Base-by-base conservation (phyloP, 2,329 filamentous ascomycete species). In the Penicillium brevicompactum region DNA sequence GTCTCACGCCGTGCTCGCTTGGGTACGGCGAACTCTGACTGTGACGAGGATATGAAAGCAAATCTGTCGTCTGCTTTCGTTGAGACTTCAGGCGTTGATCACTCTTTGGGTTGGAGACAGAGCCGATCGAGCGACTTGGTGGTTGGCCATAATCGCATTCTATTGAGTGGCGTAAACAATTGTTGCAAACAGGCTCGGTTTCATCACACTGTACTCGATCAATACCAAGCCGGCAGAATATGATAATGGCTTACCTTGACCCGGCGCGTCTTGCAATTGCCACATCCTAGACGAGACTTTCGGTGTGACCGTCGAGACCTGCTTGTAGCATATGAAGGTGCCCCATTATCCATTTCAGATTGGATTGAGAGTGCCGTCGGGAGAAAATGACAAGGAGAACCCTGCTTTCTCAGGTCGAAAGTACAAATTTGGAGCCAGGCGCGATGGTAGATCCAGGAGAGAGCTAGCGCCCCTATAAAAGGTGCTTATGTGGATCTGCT, bases 231-330 rank as follows among this genome's bases (percentile, higher is more conserved):
- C 9, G 31, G 24, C 24, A 37, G 4, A n/a, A 37, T 3, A 11
- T 43, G 16, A 43, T 5, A 4, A n/a, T 31, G 6, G 38, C 48
- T 5, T 42, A 61, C 59, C 48, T 61, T 61, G 5, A 59, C 24
- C 24, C 52, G 55, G n/a, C 59, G 51, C 5, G 38, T 24, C 34
- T 61, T 60, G 41, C 57, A 61, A 27, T 57, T 60, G 1, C 14
- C 32, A 21, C 59, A 61, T 8, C 57, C 57, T 7, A 56, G 32
- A 1, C 59, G 59, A 11, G 54, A 60, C 38, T 61, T 61, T 2
- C 24, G 40, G 22, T 61, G 59, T 5, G 59, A 37, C 21, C 46
- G 51, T 5, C 57, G 57, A 11, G 59, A 47, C 22, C 40, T 5
- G 38, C n/a, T 41, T 14, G 10, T 41, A 14, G 38, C n/a, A 41